Percentiles rank a stretch among this genome's conserved stretches.
Conservation (phyloP, 2,329 filamentous ascomycete species). For the Celoporthe dispersa region DNA sequence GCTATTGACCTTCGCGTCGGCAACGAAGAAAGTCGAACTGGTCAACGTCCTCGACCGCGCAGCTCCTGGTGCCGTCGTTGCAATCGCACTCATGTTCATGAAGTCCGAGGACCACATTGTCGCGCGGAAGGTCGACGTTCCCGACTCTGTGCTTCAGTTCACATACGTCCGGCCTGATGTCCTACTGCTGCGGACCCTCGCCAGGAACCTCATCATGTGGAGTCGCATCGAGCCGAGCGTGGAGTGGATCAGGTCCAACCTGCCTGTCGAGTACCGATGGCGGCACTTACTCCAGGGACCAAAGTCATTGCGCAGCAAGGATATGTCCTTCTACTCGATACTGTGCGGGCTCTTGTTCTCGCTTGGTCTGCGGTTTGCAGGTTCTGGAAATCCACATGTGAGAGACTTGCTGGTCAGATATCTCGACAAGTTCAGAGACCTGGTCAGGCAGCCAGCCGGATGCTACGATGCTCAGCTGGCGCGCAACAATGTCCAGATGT, state of each 20-base stretch:
- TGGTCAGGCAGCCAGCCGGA: slow-evolving; percentile 62
- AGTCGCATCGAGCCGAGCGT: slow-evolving; percentile 74
- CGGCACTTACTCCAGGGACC: slow-evolving; percentile 64
- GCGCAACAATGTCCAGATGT: slow-evolving; percentile 83
- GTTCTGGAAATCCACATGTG: slow-evolving; percentile 70
- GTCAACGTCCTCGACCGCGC: slow-evolving; percentile 93
- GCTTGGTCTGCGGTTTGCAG: slow-evolving; percentile 74
- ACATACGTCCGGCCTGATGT: slow-evolving; percentile 95
- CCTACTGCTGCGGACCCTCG: slow-evolving; percentile 84
- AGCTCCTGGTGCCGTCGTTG: slow-evolving; percentile 89
- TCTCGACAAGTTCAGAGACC: slow-evolving; percentile 82
- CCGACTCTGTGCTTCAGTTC: slow-evolving; percentile 87
- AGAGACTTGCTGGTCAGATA: slow-evolving; percentile 84
- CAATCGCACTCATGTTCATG: slow-evolving; percentile 92
- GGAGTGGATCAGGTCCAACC: slow-evolving; percentile 74
- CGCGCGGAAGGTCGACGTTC: slow-evolving; percentile 90
- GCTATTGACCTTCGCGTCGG: slow-evolving; percentile 81
- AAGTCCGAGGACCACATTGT: slow-evolving; percentile 89
- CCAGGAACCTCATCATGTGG: slow-evolving; percentile 94
- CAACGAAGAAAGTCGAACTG: slow-evolving; percentile 86
- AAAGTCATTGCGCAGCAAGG: slow-evolving; percentile 71
- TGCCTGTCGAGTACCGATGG: slow-evolving; percentile 71
- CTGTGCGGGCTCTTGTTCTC: slow-evolving; percentile 86
- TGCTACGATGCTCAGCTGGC: slow-evolving; percentile 85
- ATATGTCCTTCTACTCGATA: slow-evolving; percentile 93